Percentiles rank a stretch among this genome's conserved stretches.
phyloP scores from a whole-genome alignment of 1,139 yeast genomes.

The Pichia sp. region DNA sequence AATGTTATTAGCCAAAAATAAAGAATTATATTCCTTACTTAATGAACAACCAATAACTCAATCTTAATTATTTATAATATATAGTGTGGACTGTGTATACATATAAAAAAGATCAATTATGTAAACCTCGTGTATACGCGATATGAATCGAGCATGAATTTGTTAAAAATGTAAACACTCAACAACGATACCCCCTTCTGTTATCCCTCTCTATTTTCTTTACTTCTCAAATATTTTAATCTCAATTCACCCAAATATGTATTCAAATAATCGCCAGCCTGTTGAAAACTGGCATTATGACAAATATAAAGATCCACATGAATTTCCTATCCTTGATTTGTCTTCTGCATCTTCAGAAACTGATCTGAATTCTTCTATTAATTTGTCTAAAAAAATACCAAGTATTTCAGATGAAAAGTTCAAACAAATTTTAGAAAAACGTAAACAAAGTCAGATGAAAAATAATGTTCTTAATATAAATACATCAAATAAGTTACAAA shows the following conservation, averaged over 20 bases:
- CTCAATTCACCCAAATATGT: too few species aligned
- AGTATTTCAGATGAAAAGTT: constrained; percentile 9
- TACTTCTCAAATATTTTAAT: too few species aligned
- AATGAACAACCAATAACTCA: too few species aligned
- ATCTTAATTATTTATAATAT: too few species aligned
- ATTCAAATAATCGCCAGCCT: not conserved
- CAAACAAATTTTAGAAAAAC: constrained; percentile 2
- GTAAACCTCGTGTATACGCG: too few species aligned
- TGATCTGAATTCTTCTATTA: not conserved
- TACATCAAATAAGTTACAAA: not conserved
- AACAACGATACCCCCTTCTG: too few species aligned
- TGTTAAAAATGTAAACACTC: too few species aligned
- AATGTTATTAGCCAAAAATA: constrained; percentile 5
- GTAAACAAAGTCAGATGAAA: not conserved
- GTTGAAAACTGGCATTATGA: constrained; percentile 14
- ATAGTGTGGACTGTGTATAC: too few species aligned
- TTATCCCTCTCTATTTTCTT: too few species aligned
- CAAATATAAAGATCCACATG: constrained; percentile 11
- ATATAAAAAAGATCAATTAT: too few species aligned
- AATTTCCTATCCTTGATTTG: constrained; percentile 10
- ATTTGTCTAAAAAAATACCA: constrained; percentile 9
- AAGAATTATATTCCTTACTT: not conserved
- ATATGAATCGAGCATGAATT: too few species aligned
- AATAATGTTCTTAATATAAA: not conserved
- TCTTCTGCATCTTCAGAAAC: constrained; percentile 4